phyloP scores from a whole-genome alignment of 169 alveolate species.

The Haemoproteus tartakovskyi region DNA sequence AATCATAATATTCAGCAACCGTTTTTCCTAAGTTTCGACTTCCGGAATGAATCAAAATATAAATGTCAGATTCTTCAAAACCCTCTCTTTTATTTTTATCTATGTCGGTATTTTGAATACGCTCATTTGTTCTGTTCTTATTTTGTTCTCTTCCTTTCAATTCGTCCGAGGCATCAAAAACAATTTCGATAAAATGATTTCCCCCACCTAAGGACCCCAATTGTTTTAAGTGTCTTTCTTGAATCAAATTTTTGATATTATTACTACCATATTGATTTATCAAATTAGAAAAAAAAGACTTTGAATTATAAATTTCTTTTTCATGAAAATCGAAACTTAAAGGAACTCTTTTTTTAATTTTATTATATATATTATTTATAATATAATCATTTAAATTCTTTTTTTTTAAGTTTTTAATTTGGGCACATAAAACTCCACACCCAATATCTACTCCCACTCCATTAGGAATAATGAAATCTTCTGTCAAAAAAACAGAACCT shows the following conservation, averaged over 20 bases:
- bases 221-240: conserved; percentile 67
- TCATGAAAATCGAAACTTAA: conserved; percentile 65
- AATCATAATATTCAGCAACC: conserved; percentile 76
- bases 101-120: background rate
- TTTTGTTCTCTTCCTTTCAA: background rate
- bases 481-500: conserved; percentile 70
- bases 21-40: conserved; percentile 76
- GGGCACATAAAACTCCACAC: conserved; percentile 70
- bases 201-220: conserved; percentile 80
- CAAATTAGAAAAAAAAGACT: conserved; percentile 17
- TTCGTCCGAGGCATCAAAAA: conserved; percentile 32
- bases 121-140: background rate
- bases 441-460: conserved; percentile 78
- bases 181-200: conserved; percentile 77
- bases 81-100: background rate
- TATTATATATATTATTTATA: conserved; percentile 30
- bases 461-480: conserved; percentile 69
- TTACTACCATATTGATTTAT: conserved; percentile 18
- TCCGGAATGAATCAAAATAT: conserved; percentile 79
- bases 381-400: conserved; percentile 17
- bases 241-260: conserved; percentile 29
- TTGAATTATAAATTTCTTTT: conserved; percentile 32
- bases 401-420: conserved; percentile 55
- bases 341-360: conserved; percentile 18
- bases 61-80: conserved; percentile 32